Evolutionary conservation across 2,329 filamentous ascomycete species (phyloP), one percentile per base, ranked within the genome.

Genomic region (Zymoseptoria pseudotritici): DNA sequence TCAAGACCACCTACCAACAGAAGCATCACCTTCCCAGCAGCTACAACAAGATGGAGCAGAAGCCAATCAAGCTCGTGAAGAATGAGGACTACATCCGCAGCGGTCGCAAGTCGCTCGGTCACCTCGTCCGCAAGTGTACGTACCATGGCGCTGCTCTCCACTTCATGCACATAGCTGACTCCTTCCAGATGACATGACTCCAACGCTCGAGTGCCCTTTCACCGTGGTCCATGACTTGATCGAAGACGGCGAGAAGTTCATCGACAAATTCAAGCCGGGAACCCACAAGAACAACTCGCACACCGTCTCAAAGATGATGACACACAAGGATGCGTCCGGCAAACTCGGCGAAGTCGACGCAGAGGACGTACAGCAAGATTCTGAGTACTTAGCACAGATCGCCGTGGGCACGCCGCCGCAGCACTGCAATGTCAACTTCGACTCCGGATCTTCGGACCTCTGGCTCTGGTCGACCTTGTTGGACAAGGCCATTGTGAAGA

Each of bases 391-490:
- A 21, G 86, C 82, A 54, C 78, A 82, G 29, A 82, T 90, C 24
- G 70, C 75, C 13, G 85, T 90, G 61, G 88, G 88, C 26, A 86
- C 82, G 1, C 86, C 86, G 17, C 73, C 79, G 1, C 86, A 90
- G 75, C 83, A 58, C 10, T 59, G 77, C 57, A 80, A 79, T 63
- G 72, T 89, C 13, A 82, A 89, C 68, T 89, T 90, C 62, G 87
- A 90, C 70, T 89, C 86, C 49, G 86, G 86, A 20, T 88, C 85
- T 10, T 80, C 86, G 20, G 87, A 90, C 75, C 77, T 88, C 21
- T 90, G 86, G 87, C 63, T 73, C 31, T 71, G 65, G 64, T 69
- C 69, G 4, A 69, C 66, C 29, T 61, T 67, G 50, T 59, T 73
- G 13, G 60, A 64, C 19, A 59, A 62, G 21, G 58, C 59, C 50